Evolutionary conservation across 257 asterid genomes (phyloP), one percentile per base, ranked within the genome.

Genomic region (Capsicum pubescens): DNA sequence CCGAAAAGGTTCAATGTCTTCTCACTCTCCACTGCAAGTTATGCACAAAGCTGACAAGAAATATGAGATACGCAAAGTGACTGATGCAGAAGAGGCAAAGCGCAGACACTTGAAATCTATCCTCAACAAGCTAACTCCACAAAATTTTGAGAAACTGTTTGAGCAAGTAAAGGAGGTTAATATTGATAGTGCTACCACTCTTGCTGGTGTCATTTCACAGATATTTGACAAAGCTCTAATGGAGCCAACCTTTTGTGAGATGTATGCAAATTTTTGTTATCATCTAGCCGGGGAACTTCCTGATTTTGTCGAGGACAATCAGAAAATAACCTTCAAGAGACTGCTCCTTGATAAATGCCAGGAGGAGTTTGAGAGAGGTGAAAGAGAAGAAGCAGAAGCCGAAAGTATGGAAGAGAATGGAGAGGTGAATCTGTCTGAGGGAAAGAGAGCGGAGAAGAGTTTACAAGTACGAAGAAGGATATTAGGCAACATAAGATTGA

Each of bases 81-180:
- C 71, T 42, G 91, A 86, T 85, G 89, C 17, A 8, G 89, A 88
- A 72, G 84, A 84, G 83, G 89, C 88, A 2, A 88, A 88, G 55
- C 89, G 87, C 54, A 86, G 91, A 83, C 87, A 71, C 72, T 42
- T 88, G 68, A 88, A 88, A 84, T 84, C 87, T 64, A 86, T 86
- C 58, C 89, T 88, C 50, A 88, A 88, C 83, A 88, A 88, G 85
- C 69, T 88, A 21, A 88, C 91, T 46, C 91, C 91, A 55, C 91
- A 88, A 46, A 88, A 88, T 84, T 88, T 88, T 57, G 91, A 88
- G 54, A 86, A 86, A 81, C 84, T 88, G 26, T 88, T 88, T 83
- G 85, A 88, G 83, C 87, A 88, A 83, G 89, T 88, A 19, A 88
- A 84, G 85, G 87, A 85, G 63, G 88, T 88, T 15, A 85, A 83